A percentile compares a stretch with the other conserved stretches of the same genome.
Conservation (phyloP, 208 protist species). For the Trypanosoma cruzi region DNA sequence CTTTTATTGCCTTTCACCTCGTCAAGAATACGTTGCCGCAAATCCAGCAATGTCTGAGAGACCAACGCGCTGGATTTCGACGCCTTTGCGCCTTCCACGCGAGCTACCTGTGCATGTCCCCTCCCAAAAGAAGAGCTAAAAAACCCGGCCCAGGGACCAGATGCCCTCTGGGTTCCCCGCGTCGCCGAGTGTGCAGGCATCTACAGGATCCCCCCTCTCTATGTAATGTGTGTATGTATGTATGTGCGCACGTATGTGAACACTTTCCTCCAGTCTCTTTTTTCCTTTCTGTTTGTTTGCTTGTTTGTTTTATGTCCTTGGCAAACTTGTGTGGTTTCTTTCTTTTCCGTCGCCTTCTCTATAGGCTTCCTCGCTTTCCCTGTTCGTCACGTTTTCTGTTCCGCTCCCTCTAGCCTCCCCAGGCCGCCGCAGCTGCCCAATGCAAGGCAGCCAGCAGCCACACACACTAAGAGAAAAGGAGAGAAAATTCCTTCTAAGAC, state of each 20-base stretch:
- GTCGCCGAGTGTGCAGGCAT: constrained; percentile 12
- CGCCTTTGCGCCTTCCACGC: not conserved
- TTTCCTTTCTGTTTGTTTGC: not conserved
- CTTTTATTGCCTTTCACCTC: constrained; percentile 28
- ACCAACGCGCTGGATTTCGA: not conserved
- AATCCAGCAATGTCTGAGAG: constrained; percentile 27
- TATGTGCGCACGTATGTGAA: not conserved
- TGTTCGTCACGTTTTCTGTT: not conserved
- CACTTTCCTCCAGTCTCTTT: not conserved
- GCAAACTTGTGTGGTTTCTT: not conserved
- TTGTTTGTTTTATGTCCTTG: not conserved
- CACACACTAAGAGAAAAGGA: constrained; percentile 4
- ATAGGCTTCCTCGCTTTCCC: not conserved
- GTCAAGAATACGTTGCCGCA: constrained; percentile 57
- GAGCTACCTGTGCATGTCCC: not conserved
- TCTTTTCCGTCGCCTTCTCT: not conserved
- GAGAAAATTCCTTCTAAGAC: not conserved
- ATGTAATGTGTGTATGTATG: not conserved
- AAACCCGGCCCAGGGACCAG: not conserved
- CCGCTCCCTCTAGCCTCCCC: not conserved
- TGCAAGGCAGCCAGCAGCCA: not conserved
- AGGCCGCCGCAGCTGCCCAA: not conserved
- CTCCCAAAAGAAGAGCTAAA: not conserved
- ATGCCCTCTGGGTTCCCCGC: not conserved
- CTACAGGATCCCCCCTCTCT: not conserved